Percentiles rank a stretch among this genome's conserved stretches.
These are phyloP conservation scores for Colletotrichum sidae DNA, from an alignment of 2,329 filamentous ascomycete species.

Conservation along the genomic window DNA sequence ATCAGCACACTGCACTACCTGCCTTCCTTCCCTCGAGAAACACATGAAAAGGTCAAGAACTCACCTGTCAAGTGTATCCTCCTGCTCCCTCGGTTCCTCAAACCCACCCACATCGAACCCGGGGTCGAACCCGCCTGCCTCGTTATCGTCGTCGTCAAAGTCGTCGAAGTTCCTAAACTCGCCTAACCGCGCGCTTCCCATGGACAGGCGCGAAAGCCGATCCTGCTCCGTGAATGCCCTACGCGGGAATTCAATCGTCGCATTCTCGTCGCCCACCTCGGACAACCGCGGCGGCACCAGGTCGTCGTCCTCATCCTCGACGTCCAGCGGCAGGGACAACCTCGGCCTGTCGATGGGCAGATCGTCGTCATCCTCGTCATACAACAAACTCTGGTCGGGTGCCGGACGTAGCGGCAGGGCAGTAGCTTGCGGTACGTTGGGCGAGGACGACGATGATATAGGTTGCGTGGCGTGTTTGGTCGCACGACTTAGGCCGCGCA, in stretches of 20 bases:
- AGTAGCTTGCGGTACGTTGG: conserved; percentile 38
- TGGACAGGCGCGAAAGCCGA: conserved; percentile 58
- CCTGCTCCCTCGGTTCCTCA: conserved; percentile 51
- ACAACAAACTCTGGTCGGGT: conserved; percentile 38
- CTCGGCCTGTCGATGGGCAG: conserved; percentile 62
- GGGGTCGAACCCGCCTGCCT: conserved; percentile 64
- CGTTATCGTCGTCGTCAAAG: conserved; percentile 55
- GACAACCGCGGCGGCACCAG: conserved; percentile 65
- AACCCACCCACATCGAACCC: conserved; percentile 28
- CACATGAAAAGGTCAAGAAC: not conserved
- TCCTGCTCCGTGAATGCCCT: conserved; percentile 63
- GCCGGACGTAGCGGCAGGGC: conserved; percentile 42
- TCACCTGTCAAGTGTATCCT: conserved; percentile 58
- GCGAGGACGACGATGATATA: conserved; percentile 60
- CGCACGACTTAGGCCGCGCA: conserved; percentile 65
- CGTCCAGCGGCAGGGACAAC: conserved; percentile 65
- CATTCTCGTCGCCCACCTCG: conserved; percentile 65
- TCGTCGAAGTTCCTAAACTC: conserved; percentile 58
- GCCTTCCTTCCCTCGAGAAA: not conserved
- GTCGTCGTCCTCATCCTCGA: conserved; percentile 57
- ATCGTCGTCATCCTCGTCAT: conserved; percentile 57
- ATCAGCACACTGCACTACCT: not conserved
- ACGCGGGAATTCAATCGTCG: conserved; percentile 70
- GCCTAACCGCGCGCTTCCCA: conserved; percentile 65
- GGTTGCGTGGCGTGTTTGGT: conserved; percentile 63